Conservation (phyloP, 495 filamentous ascomycete species). For the Cryomyces antarcticus region DNA sequence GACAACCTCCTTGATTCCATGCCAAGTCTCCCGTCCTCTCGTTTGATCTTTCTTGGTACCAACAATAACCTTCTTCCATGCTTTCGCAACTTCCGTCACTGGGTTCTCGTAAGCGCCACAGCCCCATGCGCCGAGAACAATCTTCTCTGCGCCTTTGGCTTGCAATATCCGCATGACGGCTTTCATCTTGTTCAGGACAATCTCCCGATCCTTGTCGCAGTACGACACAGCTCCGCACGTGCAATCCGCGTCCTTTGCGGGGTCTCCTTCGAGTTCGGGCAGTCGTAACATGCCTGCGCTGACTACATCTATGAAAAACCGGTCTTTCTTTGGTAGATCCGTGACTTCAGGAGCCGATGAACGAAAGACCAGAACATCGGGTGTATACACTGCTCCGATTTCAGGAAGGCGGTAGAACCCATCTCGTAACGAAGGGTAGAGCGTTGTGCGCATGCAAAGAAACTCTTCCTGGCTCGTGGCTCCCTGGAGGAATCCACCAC, state of each 20-base stretch:
- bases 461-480: constrained; percentile 20
- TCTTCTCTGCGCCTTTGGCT: constrained; percentile 8
- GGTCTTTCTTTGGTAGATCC: constrained; percentile 10
- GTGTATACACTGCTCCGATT: constrained; percentile 13
- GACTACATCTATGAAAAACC: constrained; percentile 19
- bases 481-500: constrained; percentile 14
- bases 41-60: not conserved
- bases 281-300: constrained; percentile 16
- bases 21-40: constrained; percentile 11
- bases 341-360: not conserved
- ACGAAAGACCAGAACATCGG: constrained; percentile 18
- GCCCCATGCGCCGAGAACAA: constrained; percentile 22
- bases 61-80: constrained; percentile 17
- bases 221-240: constrained; percentile 11
- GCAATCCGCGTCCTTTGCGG: constrained; percentile 9
- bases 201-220: constrained; percentile 9
- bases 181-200: constrained; percentile 15
- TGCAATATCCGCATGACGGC: constrained; percentile 17
- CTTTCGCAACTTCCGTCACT: constrained; percentile 14
- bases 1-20: constrained; percentile 23
- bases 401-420: constrained; percentile 18
- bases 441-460: constrained; percentile 19
- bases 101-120: constrained; percentile 21
- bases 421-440: constrained; percentile 16
- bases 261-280: constrained; percentile 6